Evolutionary conservation across 441 rosid genomes (phyloP), one percentile per base, ranked within the genome.

Genomic region (Syzygium malaccense): DNA sequence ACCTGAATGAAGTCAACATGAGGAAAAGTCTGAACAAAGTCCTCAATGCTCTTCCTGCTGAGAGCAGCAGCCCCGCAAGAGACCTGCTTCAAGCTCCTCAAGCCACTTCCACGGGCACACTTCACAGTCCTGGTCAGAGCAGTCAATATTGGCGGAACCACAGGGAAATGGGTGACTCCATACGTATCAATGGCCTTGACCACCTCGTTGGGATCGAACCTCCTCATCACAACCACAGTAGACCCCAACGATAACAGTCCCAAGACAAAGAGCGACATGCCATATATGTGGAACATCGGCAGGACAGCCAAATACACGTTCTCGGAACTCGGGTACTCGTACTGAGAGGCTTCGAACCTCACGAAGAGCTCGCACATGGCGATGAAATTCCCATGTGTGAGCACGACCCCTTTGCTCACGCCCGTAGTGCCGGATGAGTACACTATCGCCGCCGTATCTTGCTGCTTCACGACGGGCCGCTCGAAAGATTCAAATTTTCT

Each of bases 351-450:
- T 87, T 96, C 99, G 89, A 96, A 96, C 71, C 94, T 92, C 88
- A 96, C 97, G 89, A 96, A 96, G 88, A 94, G 95, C 93, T 94
- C 98, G 87, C 94, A 90, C 88, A 91, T 90, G 5, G 98, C 95
- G 85, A 97, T 95, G 32, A 96, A 85, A 87, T 95, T 97, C 91
- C 93, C 91, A 58, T 96, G 99, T 8, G 99, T 95, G 55, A 97
- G 86, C 89, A 96, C 83, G 51, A 92, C 99, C 64, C 99, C 98
- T 93, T 97, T 96, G 91, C 94, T 96, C 83, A 90, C 92, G 53
- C 98, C 98, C 26, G 98, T 96, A 13, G 99, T 97, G 12, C 99
- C 99, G 3, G 99, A 97, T 0, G 99, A 96, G 89, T 95, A 95
- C 93, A 97, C 86, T 88, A 97, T 94, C 7, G 95, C 98, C 5